Conservation (phyloP, 768 basidiomycete species). For the Podaxis sp. region DNA sequence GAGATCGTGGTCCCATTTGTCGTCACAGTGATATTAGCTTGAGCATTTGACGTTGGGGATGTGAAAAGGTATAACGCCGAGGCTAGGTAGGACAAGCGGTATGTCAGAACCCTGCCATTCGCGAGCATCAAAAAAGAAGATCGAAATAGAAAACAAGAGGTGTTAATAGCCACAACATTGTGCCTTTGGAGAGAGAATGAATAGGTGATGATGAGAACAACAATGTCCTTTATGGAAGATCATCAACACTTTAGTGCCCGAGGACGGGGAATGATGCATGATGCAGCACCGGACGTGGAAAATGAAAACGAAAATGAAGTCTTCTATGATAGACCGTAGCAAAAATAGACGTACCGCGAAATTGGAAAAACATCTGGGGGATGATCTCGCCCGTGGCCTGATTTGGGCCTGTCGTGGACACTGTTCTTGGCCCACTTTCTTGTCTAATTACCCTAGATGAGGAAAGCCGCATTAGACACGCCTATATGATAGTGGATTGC, state of each 20-base stretch:
- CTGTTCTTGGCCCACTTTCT: constrained; percentile 18
- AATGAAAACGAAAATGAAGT: background rate
- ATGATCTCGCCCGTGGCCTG: constrained; percentile 35
- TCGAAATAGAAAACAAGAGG: background rate
- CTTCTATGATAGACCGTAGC: background rate
- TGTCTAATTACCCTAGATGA: constrained; percentile 23
- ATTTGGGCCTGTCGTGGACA: constrained; percentile 41
- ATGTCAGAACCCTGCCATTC: background rate
- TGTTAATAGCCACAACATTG: background rate
- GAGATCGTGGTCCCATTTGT: constrained; percentile 30
- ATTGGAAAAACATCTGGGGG: constrained; percentile 55
- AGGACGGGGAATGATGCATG: background rate
- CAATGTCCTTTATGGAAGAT: background rate
- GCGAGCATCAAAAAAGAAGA: background rate
- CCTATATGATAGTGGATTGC: background rate
- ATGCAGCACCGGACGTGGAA: background rate
- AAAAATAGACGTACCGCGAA: constrained; percentile 37
- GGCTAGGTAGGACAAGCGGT: background rate
- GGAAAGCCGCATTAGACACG: background rate
- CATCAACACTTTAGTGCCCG: background rate
- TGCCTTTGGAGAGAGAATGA: too few species aligned
- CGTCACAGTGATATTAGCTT: constrained; percentile 47
- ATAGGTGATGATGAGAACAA: background rate
- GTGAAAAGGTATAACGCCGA: constrained; percentile 1
- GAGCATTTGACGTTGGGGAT: constrained; percentile 43